These are phyloP conservation scores for Nannizziopsis barbatae DNA, from an alignment of 2,329 filamentous ascomycete species.

Conservation along the genomic window DNA sequence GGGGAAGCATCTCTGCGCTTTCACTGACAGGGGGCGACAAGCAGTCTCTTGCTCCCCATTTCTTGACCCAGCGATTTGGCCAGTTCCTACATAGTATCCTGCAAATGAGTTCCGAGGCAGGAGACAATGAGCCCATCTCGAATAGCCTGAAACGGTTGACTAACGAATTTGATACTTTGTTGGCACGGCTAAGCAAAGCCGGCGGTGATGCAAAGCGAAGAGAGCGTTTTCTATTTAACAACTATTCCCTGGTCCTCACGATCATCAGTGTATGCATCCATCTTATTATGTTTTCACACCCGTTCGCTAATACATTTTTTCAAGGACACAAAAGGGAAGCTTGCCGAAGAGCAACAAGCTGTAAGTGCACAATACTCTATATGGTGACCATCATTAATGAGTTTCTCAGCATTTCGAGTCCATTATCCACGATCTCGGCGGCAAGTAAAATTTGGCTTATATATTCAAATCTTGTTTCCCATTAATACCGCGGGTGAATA, in stretches of 20 bases:
- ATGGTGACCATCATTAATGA: constrained; percentile 11
- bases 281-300: background rate
- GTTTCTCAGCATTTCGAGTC: constrained; percentile 31
- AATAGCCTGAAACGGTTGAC: constrained; percentile 67
- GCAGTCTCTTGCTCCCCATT: constrained; percentile 59
- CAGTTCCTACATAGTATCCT: constrained; percentile 82
- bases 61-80: constrained; percentile 88
- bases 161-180: constrained; percentile 70
- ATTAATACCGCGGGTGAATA: no score
- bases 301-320: background rate
- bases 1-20: constrained; percentile 44
- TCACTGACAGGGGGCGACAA: constrained; percentile 41
- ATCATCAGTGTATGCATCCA: constrained; percentile 57
- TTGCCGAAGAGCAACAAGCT: constrained; percentile 57
- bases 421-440: constrained; percentile 18
- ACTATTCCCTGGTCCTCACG: constrained; percentile 86
- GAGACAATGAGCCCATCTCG: constrained; percentile 85
- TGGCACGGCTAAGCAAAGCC: constrained; percentile 68
- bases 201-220: constrained; percentile 65
- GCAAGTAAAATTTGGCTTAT: background rate
- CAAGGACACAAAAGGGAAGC: constrained; percentile 37
- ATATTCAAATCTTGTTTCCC: no score
- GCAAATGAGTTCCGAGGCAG: constrained; percentile 72
- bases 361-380: constrained; percentile 19
- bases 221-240: constrained; percentile 85